Evolutionary conservation across 2,329 filamentous ascomycete genomes (phyloP).

Genomic region (Pestalotiopsis sp.): DNA sequence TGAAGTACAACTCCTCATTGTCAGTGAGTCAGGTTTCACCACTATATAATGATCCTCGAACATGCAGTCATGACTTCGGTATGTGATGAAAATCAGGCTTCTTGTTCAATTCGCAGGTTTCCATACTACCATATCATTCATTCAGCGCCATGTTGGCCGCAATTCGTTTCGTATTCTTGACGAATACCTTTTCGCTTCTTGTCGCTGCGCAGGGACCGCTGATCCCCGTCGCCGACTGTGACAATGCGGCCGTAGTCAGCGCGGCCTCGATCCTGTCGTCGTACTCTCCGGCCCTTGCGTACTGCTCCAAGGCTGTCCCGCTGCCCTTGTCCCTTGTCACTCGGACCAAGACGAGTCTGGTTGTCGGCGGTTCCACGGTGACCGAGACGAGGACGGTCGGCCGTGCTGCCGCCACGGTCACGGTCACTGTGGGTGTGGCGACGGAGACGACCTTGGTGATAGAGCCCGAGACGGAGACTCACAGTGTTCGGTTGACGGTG

Average conservation of each 20-base stretch:
- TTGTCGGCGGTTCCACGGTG: background rate
- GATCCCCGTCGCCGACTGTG: background rate
- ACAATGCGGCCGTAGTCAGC: background rate
- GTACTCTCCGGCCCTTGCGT: background rate
- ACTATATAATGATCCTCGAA: background rate
- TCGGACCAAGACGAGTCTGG: background rate
- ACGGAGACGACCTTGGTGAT: background rate
- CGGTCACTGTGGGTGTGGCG: background rate
- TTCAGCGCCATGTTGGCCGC: background rate
- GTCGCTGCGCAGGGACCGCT: background rate
- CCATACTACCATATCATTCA: background rate
- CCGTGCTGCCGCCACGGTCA: background rate
- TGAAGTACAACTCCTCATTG: fast-evolving
- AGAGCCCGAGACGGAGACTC: too few relatives aligned
- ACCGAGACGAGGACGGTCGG: background rate
- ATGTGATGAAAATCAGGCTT: background rate
- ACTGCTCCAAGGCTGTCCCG: background rate
- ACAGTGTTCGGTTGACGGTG: too few relatives aligned
- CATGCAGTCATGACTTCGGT: background rate
- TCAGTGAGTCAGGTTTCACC: background rate
- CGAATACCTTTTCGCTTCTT: background rate
- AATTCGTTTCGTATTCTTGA: background rate
- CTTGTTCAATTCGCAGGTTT: background rate
- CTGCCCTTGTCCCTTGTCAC: background rate
- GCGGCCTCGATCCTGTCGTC: background rate